phyloP scores from a whole-genome alignment of 2,329 filamentous ascomycete genomes.

The Diatrype stigma region DNA sequence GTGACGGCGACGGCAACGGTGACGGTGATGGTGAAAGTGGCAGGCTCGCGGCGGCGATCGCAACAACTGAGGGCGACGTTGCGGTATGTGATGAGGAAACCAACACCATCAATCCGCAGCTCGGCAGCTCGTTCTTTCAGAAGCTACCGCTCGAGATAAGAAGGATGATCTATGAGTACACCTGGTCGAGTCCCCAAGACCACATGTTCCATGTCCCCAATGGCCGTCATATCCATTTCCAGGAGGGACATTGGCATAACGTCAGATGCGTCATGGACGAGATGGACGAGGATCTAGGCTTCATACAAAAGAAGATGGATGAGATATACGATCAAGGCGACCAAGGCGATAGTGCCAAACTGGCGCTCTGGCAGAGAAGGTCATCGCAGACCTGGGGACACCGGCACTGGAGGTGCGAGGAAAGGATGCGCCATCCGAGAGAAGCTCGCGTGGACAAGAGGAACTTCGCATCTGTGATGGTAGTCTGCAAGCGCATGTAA shows the following conservation, averaged over 20 bases:
- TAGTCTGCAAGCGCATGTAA: conserved; percentile 29
- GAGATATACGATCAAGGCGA: conserved; percentile 8
- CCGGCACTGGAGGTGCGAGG: conserved; percentile 30
- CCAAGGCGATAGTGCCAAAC: conserved; percentile 6
- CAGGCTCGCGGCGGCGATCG: too few relatives aligned
- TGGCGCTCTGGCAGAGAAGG: conserved; percentile 25
- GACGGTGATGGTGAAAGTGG: too few relatives aligned
- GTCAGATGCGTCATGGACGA: conserved; percentile 25
- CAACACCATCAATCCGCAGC: conserved; percentile 14
- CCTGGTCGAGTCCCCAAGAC: conserved; percentile 21
- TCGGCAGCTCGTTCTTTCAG: conserved; percentile 25
- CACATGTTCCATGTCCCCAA: conserved; percentile 21
- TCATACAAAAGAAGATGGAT: conserved; percentile 27
- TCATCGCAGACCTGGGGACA: conserved; percentile 25
- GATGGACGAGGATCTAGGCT: conserved; percentile 21
- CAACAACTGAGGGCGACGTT: not conserved
- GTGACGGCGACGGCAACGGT: too few relatives aligned
- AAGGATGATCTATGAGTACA: conserved; percentile 25
- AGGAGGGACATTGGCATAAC: conserved; percentile 23
- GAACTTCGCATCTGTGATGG: conserved; percentile 23
- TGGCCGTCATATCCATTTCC: conserved; percentile 24
- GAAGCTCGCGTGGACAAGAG: conserved; percentile 20
- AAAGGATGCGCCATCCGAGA: conserved; percentile 19
- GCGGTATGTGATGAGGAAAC: not conserved
- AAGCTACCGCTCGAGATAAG: conserved; percentile 31